Evolutionary conservation across 331 rosid species (phyloP).

Genomic region (Quercus lobata): DNA sequence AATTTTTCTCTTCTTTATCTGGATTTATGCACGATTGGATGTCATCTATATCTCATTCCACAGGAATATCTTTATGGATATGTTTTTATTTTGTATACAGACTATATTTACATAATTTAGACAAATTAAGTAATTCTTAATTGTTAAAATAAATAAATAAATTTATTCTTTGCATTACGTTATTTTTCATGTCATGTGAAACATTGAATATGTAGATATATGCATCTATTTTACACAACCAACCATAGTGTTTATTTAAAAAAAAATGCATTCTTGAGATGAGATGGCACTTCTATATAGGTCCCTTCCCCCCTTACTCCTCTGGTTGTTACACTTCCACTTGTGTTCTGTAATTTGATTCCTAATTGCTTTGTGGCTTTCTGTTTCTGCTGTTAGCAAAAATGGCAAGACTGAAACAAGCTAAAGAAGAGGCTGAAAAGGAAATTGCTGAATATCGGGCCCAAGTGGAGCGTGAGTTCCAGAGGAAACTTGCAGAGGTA

Average conservation of each 20-base stretch:
- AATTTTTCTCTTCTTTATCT: background rate
- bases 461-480: conserved; percentile 68
- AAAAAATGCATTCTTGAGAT: background rate
- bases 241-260: background rate
- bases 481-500: conserved; percentile 72
- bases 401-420: conserved; percentile 81
- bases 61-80: background rate
- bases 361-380: conserved; percentile 10
- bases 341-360: conserved; percentile 1
- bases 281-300: background rate
- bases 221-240: background rate
- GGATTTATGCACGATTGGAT: background rate
- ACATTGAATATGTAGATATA: background rate
- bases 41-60: background rate
- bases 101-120: background rate
- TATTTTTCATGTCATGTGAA: background rate
- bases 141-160: background rate
- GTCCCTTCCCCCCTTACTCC: background rate
- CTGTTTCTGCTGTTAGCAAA: conserved; percentile 43
- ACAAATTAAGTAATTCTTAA: background rate
- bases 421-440: conserved; percentile 83
- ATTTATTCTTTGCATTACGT: background rate
- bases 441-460: conserved; percentile 70
- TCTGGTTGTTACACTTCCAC: background rate
- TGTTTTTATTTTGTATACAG: background rate